Percentiles rank a stretch among this genome's conserved stretches.
Evolutionary conservation across 495 filamentous ascomycete genomes (phyloP).

Genomic region (Astrocystis sublimbata): DNA sequence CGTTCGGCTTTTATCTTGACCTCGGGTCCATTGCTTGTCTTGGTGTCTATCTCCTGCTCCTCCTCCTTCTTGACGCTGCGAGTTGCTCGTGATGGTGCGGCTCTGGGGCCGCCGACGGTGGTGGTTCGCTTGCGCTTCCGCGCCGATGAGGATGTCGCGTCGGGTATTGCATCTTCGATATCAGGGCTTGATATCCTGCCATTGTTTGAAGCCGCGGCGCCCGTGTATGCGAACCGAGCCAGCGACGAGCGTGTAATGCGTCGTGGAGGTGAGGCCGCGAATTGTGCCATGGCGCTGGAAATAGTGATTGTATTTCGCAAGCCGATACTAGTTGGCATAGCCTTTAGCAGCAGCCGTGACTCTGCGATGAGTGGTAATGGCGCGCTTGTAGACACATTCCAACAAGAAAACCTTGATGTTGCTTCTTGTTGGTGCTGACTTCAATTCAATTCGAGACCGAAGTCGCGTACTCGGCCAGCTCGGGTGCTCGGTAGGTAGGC

Average conservation of each 20-base stretch:
- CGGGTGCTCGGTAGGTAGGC: too few species aligned
- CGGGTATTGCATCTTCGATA: slow-evolving; percentile 61
- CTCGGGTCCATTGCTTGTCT: slow-evolving; percentile 1
- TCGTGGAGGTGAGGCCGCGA: slow-evolving; percentile 31
- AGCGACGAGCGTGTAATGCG: slow-evolving; percentile 50
- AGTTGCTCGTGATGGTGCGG: slow-evolving; percentile 13
- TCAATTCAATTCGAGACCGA: too few species aligned
- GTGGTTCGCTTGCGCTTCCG: slow-evolving; percentile 56
- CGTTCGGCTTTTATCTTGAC: slow-evolving; percentile 13
- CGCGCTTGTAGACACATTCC: not conserved
- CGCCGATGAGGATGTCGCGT: slow-evolving; percentile 28
- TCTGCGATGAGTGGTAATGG: not conserved
- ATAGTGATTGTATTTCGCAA: slow-evolving; percentile 58
- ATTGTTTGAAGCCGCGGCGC: slow-evolving; percentile 25
- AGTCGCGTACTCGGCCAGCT: too few species aligned
- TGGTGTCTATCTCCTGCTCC: slow-evolving; percentile 1
- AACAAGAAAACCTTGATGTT: not conserved
- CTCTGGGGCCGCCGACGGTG: slow-evolving; percentile 22
- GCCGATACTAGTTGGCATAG: slow-evolving; percentile 65
- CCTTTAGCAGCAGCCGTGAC: not conserved
- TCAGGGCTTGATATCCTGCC: slow-evolving; percentile 47
- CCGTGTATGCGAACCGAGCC: slow-evolving; percentile 44
- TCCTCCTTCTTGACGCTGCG: slow-evolving; percentile 26
- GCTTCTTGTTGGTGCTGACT: too few species aligned
- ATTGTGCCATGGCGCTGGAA: slow-evolving; percentile 24